These are phyloP conservation scores for Hyparrhenia diplandra DNA, from an alignment of 176 grass and related monocot species.

Conservation along the genomic window DNA sequence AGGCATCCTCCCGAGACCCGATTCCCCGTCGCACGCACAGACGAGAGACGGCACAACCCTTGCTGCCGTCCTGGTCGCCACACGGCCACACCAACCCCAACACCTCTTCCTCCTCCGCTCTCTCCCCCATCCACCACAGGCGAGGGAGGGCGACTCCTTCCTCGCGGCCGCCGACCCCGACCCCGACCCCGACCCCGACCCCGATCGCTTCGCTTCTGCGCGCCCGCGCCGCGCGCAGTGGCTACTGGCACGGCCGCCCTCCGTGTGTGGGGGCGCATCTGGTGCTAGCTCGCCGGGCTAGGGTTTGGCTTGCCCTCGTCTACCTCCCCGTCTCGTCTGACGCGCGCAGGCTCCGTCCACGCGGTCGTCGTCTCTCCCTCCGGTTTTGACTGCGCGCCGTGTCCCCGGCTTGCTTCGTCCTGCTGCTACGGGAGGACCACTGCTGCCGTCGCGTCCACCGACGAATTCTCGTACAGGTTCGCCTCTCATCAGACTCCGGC, in stretches of 20 bases:
- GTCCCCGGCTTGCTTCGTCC: background rate
- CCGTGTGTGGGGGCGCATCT: conserved; percentile 17
- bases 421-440: background rate
- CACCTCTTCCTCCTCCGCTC: background rate
- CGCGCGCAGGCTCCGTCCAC: background rate
- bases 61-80: background rate
- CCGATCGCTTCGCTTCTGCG: background rate
- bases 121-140: background rate
- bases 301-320: conserved; percentile 9
- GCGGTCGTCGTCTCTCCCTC: background rate
- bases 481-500: background rate
- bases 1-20: background rate
- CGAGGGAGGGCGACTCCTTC: conserved; percentile 16
- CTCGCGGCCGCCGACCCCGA: background rate
- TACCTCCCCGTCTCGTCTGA: background rate
- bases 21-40: background rate
- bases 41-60: background rate
- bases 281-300: conserved; percentile 5
- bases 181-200: background rate
- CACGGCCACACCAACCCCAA: background rate
- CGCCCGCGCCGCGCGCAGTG: background rate
- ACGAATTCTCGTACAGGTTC: background rate
- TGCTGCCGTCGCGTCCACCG: background rate
- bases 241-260: background rate
- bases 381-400: background rate